Evolutionary conservation across 306 rosid species (phyloP).

Genomic region (Urtica urens): DNA sequence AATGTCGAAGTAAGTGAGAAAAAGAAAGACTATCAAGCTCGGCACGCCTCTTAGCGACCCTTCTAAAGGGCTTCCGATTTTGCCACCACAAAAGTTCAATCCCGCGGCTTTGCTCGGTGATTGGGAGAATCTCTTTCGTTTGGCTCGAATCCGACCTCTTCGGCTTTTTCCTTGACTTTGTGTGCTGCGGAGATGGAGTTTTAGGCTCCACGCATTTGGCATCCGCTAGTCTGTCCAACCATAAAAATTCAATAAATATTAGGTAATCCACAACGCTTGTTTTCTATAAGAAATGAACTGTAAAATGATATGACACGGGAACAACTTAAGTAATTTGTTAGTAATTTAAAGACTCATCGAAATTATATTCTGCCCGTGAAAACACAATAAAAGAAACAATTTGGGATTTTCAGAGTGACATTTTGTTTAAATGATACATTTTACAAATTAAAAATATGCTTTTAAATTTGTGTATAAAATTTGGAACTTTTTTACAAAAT

Average conservation of each 20-base stretch:
- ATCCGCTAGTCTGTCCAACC: conserved; percentile 36
- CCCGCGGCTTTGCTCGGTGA: conserved; percentile 26
- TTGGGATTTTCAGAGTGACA: no score
- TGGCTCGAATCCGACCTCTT: conserved; percentile 24
- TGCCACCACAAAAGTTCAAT: conserved; percentile 67
- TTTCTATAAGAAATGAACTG: no score
- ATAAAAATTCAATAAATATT: no score
- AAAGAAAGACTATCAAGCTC: conserved; percentile 52
- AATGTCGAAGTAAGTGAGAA: conserved; percentile 29
- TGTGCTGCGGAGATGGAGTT: conserved; percentile 69
- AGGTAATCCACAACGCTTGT: no score
- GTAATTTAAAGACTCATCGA: no score
- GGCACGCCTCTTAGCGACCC: conserved; percentile 58
- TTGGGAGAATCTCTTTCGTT: conserved; percentile 15
- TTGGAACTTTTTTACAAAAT: not conserved
- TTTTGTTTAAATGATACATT: no score
- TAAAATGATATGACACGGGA: no score
- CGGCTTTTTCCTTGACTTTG: conserved; percentile 45
- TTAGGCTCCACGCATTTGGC: conserved; percentile 62
- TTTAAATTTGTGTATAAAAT: no score
- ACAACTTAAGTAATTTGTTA: no score
- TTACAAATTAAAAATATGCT: no score
- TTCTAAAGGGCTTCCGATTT: conserved; percentile 75
- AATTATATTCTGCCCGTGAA: no score
- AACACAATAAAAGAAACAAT: no score